A percentile compares a stretch with the other conserved stretches of the same genome.
Evolutionary conservation across 2,329 filamentous ascomycete genomes (phyloP).

Genomic region (Elsinoe necatrix): DNA sequence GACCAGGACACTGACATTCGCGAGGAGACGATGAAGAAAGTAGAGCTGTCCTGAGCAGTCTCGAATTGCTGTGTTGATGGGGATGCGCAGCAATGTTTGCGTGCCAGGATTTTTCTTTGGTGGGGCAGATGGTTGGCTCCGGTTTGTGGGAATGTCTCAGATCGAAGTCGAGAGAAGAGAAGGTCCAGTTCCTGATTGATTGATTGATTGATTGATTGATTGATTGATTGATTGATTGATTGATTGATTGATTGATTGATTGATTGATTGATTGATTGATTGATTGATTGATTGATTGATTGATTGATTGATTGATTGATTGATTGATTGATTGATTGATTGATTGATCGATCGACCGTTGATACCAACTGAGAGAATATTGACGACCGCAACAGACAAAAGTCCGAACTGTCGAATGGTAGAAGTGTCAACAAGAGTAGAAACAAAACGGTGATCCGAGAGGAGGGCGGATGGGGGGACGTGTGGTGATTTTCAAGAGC

Average conservation of each 20-base stretch:
- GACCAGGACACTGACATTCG: constrained; percentile 10
- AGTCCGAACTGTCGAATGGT: neutral
- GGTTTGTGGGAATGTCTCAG: neutral
- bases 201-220: neutral
- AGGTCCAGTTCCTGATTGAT: neutral
- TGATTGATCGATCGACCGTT: neutral
- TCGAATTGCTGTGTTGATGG: constrained; percentile 4
- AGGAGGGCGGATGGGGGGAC: constrained; percentile 2
- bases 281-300: neutral
- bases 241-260: neutral
- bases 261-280: neutral
- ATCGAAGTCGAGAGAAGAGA: neutral
- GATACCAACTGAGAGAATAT: neutral
- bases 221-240: neutral
- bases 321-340: neutral
- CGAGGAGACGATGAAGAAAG: neutral
- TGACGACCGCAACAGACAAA: neutral
- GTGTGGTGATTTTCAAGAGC: constrained; percentile 10
- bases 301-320: neutral
- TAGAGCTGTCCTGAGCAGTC: constrained; percentile 3
- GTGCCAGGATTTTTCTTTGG: neutral
- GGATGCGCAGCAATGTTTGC: neutral
- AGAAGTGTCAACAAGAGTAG: constrained; percentile 2
- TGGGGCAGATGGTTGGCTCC: neutral
- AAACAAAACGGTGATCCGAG: constrained; percentile 10